These are phyloP conservation scores for Cercospora sp. DNA, from an alignment of 2,329 filamentous ascomycete species.

Conservation along the genomic window DNA sequence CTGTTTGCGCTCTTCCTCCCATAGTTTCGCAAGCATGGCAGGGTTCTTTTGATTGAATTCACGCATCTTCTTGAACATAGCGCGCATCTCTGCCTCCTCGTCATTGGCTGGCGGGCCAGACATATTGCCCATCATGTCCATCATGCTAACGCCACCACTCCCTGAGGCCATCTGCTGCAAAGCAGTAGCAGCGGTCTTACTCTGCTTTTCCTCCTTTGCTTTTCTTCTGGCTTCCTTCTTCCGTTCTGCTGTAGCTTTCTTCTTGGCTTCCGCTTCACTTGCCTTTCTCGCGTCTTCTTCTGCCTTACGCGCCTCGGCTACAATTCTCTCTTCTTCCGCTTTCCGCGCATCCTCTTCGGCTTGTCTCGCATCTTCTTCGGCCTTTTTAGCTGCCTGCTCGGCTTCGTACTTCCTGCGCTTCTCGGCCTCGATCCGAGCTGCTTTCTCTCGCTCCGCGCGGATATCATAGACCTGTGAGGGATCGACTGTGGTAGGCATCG, in stretches of 20 bases:
- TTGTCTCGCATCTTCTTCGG: constrained; percentile 38
- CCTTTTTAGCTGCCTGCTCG: constrained; percentile 39
- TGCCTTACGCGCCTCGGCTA: constrained; percentile 30
- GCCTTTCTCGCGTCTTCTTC: constrained; percentile 29
- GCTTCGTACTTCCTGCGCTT: constrained; percentile 35
- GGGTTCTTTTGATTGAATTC: constrained; percentile 59
- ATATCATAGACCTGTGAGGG: constrained; percentile 58
- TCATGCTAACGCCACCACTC: constrained; percentile 12
- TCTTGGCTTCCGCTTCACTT: constrained; percentile 30
- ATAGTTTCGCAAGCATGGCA: constrained; percentile 54
- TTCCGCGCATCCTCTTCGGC: constrained; percentile 33
- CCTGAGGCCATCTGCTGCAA: constrained; percentile 30
- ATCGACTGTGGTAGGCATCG: constrained; percentile 51
- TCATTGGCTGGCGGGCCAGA: constrained; percentile 35
- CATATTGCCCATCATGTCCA: constrained; percentile 23
- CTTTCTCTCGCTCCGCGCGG: constrained; percentile 52
- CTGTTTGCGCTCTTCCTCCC: constrained; percentile 54
- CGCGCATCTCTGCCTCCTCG: constrained; percentile 55
- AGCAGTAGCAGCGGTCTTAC: constrained; percentile 34
- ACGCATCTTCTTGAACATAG: constrained; percentile 60
- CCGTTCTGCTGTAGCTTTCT: constrained; percentile 31
- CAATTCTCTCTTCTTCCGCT: constrained; percentile 33
- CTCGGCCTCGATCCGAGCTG: constrained; percentile 39
- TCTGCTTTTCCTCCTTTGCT: constrained; percentile 35
- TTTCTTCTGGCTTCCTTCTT: constrained; percentile 38